These are phyloP conservation scores for Fusarium mundagurra DNA, from an alignment of 2,329 filamentous ascomycete species.

Conservation along the genomic window DNA sequence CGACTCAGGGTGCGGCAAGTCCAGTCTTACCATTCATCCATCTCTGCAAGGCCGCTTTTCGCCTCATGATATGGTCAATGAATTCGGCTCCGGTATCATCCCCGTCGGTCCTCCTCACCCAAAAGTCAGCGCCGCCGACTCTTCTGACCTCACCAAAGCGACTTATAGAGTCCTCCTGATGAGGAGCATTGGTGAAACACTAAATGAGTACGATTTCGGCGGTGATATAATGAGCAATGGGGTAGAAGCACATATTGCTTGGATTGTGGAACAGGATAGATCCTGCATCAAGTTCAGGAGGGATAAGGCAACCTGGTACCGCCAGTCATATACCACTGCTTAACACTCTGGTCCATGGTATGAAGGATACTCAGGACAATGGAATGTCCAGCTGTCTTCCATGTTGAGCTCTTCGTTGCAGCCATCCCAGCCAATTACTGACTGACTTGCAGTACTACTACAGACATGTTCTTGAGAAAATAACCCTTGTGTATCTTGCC, in stretches of 20 bases:
- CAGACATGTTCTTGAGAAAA: neutral
- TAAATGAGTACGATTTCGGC: too few relatives aligned
- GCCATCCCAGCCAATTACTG: too few relatives aligned
- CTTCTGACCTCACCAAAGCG: conserved; percentile 3
- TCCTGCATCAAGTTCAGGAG: too few relatives aligned
- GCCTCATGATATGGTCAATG: conserved; percentile 92
- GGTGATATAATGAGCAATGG: too few relatives aligned
- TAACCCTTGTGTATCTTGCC: accelerated
- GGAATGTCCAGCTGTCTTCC: neutral
- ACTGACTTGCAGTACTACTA: too few relatives aligned
- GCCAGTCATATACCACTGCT: neutral
- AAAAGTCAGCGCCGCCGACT: conserved; percentile 52
- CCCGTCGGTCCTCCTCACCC: conserved; percentile 84
- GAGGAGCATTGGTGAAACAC: too few relatives aligned
- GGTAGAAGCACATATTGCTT: neutral
- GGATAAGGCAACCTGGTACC: neutral
- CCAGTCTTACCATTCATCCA: conserved; percentile 85
- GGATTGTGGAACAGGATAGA: too few relatives aligned
- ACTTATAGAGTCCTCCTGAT: neutral
- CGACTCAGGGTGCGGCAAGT: conserved; percentile 96
- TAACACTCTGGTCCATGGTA: neutral
- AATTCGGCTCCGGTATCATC: conserved; percentile 93
- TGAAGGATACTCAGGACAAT: neutral
- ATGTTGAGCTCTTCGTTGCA: too few relatives aligned
- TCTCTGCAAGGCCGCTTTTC: conserved; percentile 94